Evolutionary conservation across 2,329 filamentous ascomycete species (phyloP).

Genomic region (Eutypella sp.): DNA sequence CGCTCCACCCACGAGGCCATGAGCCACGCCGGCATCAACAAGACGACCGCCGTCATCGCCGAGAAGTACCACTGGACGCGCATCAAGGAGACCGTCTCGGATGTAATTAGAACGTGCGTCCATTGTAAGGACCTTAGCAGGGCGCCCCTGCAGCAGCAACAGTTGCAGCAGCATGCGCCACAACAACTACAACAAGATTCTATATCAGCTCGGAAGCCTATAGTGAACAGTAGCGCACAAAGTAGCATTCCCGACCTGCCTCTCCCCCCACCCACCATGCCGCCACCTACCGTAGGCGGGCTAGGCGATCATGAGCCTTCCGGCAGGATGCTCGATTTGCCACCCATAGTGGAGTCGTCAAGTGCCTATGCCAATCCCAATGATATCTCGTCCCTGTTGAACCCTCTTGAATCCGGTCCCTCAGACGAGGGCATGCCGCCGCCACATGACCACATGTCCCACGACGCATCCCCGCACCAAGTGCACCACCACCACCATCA

Average conservation of each 20-base stretch:
- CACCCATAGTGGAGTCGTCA: slow-evolving; percentile 24
- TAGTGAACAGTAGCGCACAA: slow-evolving; percentile 12
- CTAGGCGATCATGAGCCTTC: background rate
- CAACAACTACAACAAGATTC: too few species aligned
- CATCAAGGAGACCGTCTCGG: slow-evolving; percentile 94
- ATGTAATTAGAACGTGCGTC: slow-evolving; percentile 85
- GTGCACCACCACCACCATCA: too few species aligned
- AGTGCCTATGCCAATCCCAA: slow-evolving; percentile 42
- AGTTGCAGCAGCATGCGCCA: too few species aligned
- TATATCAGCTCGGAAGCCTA: slow-evolving; percentile 11
- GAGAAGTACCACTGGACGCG: slow-evolving; percentile 96
- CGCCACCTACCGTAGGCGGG: slow-evolving; percentile 5
- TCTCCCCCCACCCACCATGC: slow-evolving; percentile 11
- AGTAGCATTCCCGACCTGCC: slow-evolving; percentile 1
- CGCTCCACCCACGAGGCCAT: slow-evolving; percentile 64
- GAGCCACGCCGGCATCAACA: slow-evolving; percentile 92
- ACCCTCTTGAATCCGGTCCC: slow-evolving; percentile 20
- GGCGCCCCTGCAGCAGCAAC: slow-evolving; percentile 30
- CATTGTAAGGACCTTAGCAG: slow-evolving; percentile 82
- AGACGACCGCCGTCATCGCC: slow-evolving; percentile 90
- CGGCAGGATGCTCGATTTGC: slow-evolving; percentile 18
- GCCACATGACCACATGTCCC: slow-evolving; percentile 31
- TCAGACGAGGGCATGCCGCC: slow-evolving; percentile 24
- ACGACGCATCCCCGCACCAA: slow-evolving; percentile 10
- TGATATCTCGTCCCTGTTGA: slow-evolving; percentile 43